These are phyloP conservation scores for Gastrodia elata DNA, from an alignment of 106 monocot genomes.

Conservation along the genomic window DNA sequence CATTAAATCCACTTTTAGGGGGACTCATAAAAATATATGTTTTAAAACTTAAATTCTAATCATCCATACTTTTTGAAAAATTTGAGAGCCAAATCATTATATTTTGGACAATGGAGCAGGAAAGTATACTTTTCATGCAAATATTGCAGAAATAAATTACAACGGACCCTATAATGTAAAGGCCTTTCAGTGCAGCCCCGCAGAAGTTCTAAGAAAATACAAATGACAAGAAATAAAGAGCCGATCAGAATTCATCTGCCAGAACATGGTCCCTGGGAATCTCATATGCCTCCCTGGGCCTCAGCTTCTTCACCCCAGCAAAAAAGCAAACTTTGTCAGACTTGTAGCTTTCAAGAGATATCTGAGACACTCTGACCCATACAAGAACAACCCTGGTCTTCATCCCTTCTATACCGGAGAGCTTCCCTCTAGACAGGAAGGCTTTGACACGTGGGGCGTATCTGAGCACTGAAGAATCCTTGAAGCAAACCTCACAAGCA, in stretches of 20 bases:
- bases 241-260: constrained; percentile 53
- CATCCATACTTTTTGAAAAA: too few species aligned
- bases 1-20: too few species aligned
- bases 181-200: background rate
- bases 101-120: too few species aligned
- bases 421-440: constrained; percentile 70
- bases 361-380: constrained; percentile 87
- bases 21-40: too few species aligned
- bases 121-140: too few species aligned
- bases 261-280: constrained; percentile 60
- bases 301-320: constrained; percentile 86
- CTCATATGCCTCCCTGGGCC: constrained; percentile 78
- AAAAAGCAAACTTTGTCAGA: constrained; percentile 83
- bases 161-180: too few species aligned
- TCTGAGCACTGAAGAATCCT: constrained; percentile 68
- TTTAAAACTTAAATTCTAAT: too few species aligned
- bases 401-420: constrained; percentile 83
- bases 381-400: constrained; percentile 81
- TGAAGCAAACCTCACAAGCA: constrained; percentile 73
- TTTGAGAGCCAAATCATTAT: too few species aligned
- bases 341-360: constrained; percentile 64
- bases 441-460: constrained; percentile 82
- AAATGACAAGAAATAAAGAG: background rate
- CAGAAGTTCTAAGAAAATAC: background rate
- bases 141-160: too few species aligned